Evolutionary conservation across 2,329 filamentous ascomycete species (phyloP), one percentile per base, ranked within the genome.

Genomic region (Ceratocystis huliohia): DNA sequence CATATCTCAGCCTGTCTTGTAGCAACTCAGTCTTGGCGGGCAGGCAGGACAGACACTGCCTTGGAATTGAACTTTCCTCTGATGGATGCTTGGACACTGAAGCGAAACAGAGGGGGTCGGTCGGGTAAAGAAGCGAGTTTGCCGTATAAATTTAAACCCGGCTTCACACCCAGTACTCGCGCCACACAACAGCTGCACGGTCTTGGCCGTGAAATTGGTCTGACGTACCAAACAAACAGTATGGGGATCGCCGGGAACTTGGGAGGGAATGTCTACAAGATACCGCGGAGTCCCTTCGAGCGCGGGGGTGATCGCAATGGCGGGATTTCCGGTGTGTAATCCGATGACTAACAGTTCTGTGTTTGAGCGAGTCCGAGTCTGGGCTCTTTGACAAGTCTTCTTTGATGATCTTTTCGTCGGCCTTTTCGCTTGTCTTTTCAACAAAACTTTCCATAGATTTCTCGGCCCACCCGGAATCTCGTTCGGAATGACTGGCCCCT

Each of bases 141-240:
- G 3, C 10, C 37, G 37, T 41, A 15, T 15, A 15, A 41, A 41
- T 20, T 17, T 15, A 56, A 5, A 56, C 13, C 2, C 6, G 17
- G 17, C 13, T 37, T 64, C 22, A 67, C 50, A 50, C 56, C 66
- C 66, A 67, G 50, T 67, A 67, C 25, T 67, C 66, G 20, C 63
- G 57, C 66, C 63, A 67, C 15, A 62, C 22, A 37, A 44, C 57
- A n/a, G 45, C 41, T 28, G 66, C 57, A n/a, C 63, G 56, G 46
- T 62, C 53, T 22, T 53, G 64, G 6, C 56, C 53, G 37, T 15
- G 3, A 15, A 15, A 1, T 13, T 37, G 13, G 8, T 65, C 20
- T 3, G 48, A 6, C n/a, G 41, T 44, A 25, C 50, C 1, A 10
- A 22, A 10, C 20, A n/a, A 20, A 1, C 20, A 0, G 46, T 48